Evolutionary conservation across 352 stramenopile genomes (phyloP), one percentile per base, ranked within the genome.

Genomic region (Pythium biforme): DNA sequence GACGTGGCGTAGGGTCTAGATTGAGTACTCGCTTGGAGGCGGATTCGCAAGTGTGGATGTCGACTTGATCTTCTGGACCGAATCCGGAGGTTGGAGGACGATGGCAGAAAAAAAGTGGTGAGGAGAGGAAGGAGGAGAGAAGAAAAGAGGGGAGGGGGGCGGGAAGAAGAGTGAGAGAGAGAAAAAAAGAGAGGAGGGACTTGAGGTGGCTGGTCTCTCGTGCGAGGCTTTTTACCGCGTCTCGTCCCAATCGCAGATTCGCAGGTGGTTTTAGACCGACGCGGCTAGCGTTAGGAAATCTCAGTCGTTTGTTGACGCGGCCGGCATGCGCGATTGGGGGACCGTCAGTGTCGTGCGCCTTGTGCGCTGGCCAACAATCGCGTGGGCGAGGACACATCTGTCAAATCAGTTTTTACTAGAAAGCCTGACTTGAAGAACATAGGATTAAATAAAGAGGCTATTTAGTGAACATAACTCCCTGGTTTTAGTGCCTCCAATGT

Each of bases 21-120:
- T 5, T 17, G 23, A 20, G 40, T 29, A 25, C 14, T 47, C 10
- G 20, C 19, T 20, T 33, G 20, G 15, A 7, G 41, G 50, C 22
- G 34, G 43, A 61, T 55, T 50, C 41, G 40, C 53, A 67, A 67
- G 37, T 67, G 51, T 43, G n/a, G 59, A 56, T 22, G 54, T 34
- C 20, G 50, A 47, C n/a, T 56, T 46, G 50, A 56, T 56, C 52
- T 40, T 39, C 52, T 19, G 37, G 51, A 57, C 17, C 34, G 8
- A 57, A 59, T 49, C 37, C 52, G 26, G 37, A 49, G 48, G n/a
- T 11, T 19, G 46, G 46, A 37, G 34, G 34, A 19, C 34, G 8
- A 11, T 10, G 34, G 34, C 2, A 41, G 34, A 41, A 41, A 41
- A 19, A 41, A 41, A 34, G 10, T 34, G n/a, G 22, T 31, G 43